Base-by-base conservation (phyloP, 2,329 filamentous ascomycete species). In the Capronia coronata region DNA sequence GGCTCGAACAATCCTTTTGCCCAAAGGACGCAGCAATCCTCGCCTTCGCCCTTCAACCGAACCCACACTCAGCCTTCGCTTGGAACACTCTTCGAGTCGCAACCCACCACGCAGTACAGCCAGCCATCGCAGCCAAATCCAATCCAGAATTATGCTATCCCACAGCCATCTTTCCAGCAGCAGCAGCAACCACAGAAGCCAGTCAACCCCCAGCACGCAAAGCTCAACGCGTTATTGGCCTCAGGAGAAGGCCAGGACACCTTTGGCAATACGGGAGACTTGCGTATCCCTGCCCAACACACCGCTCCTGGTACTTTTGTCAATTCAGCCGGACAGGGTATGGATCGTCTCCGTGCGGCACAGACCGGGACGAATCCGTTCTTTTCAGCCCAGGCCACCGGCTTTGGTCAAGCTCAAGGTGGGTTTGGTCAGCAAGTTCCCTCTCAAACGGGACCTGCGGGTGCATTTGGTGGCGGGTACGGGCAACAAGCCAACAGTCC, bases 1-100 rank as follows among this genome's bases (percentile, higher is more conserved):
- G 93, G 93, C 41, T 97, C 93, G 13, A 98, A 98, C 74, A 98
- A 98, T 65, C 93, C 93, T 2, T 98, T 98, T 64, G 91, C 93
- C 21, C 58, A 59, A 42, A 57, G 46, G 39, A 43, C 52, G 6
- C 56, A 53, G 29, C 51, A 49, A 38, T 18, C 54, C 32, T 54
- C 57, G 13, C 57, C 57, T 13, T 75, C 79, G 10, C 78, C 83
- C n/a, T 81, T 85, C 63, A 69, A 69, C 51, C 73, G 77, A 50
- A 71, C 78, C 59, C 71, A 83, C 74, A 63, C 80, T 72, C 64
- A 82, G 72, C 83, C 87, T 10, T 82, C 83, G 2, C 77, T 97
- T 43, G 80, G 81, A 60, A 81, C 83, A 2, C 74, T 96, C 13
- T 83, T 84, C 22, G 90, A 96, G 68, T 88, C 95, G 65, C 87